Conservation (phyloP, 2,329 filamentous ascomycete genomes). For the Boeremia lycopersici region DNA sequence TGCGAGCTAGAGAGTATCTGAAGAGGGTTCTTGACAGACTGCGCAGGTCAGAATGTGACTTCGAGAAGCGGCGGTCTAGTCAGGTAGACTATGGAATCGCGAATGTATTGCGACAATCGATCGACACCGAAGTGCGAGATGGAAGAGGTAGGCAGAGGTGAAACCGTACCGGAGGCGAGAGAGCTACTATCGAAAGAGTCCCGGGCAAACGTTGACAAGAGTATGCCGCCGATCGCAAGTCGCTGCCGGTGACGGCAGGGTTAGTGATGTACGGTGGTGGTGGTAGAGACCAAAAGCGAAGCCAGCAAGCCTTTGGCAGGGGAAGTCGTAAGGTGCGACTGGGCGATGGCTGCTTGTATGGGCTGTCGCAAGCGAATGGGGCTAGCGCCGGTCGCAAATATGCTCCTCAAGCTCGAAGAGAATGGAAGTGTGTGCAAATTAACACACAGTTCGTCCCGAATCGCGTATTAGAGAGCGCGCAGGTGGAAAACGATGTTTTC, state of each 20-base stretch:
- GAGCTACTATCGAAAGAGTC: slow-evolving; percentile 99
- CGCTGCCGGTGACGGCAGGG: slow-evolving; percentile 33
- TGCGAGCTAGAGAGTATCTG: slow-evolving; percentile 36
- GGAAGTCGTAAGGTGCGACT: slow-evolving; percentile 30
- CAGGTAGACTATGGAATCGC: slow-evolving; percentile 41
- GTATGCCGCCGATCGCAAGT: slow-evolving; percentile 30
- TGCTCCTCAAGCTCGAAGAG: slow-evolving; percentile 33
- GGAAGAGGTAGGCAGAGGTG: slow-evolving; percentile 26
- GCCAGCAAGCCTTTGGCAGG: slow-evolving; percentile 51
- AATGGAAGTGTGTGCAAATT: slow-evolving; percentile 38
- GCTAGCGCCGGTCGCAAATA: slow-evolving; percentile 42
- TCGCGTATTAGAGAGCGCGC: slow-evolving; percentile 42
- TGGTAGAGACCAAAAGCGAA: slow-evolving; percentile 48
- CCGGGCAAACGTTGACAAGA: slow-evolving; percentile 65
- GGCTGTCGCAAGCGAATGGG: slow-evolving; percentile 35
- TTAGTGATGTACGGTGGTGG: slow-evolving; percentile 30
- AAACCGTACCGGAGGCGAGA: slow-evolving; percentile 69
- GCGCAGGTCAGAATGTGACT: slow-evolving; percentile 41
- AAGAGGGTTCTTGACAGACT: slow-evolving; percentile 43
- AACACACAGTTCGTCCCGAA: slow-evolving; percentile 28
- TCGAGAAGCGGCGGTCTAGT: slow-evolving; percentile 36
- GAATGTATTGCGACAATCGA: slow-evolving; percentile 37
- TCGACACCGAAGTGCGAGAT: slow-evolving; percentile 33
- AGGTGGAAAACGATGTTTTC: slow-evolving; percentile 34
- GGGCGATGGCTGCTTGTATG: slow-evolving; percentile 33